A percentile compares a stretch with the other conserved stretches of the same genome.
Conservation (phyloP, 352 stramenopile species). For the Globisporangium sylvaticum region DNA sequence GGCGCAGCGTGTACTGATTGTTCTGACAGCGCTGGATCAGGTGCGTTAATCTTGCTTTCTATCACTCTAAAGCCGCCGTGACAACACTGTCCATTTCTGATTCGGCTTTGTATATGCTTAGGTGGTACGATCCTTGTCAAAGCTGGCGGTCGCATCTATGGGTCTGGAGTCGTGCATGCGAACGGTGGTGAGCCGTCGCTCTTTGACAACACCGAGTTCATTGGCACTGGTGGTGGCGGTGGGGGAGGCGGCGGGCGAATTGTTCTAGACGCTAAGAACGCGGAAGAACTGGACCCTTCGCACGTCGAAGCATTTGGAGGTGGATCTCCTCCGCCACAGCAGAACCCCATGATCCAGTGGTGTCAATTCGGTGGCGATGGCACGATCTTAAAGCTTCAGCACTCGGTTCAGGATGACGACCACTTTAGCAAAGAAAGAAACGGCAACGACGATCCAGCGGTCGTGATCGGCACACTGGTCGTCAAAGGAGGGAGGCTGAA, state of each 20-base stretch:
- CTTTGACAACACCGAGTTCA: constrained; percentile 25
- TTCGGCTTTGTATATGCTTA: not conserved
- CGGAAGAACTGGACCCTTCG: constrained; percentile 35
- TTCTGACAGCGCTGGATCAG: constrained; percentile 58
- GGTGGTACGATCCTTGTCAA: constrained; percentile 50
- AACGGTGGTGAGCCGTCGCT: constrained; percentile 47
- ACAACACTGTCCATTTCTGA: not conserved
- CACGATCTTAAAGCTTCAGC: constrained; percentile 62
- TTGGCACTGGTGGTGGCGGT: constrained; percentile 35
- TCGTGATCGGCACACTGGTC: constrained; percentile 38
- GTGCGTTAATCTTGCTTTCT: constrained; percentile 15
- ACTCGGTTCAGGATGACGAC: constrained; percentile 22
- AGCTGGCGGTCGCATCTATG: constrained; percentile 32
- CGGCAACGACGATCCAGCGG: not conserved
- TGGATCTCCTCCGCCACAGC: constrained; percentile 24
- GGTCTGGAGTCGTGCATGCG: constrained; percentile 39
- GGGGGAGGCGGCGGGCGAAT: constrained; percentile 59
- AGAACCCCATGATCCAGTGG: constrained; percentile 45
- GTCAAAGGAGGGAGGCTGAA: constrained; percentile 52
- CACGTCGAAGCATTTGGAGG: constrained; percentile 49
- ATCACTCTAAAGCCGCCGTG: not conserved
- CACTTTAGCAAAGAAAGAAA: not conserved
- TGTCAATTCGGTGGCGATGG: constrained; percentile 78
- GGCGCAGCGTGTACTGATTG: constrained; percentile 43
- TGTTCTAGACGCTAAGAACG: constrained; percentile 39